Evolutionary conservation across 1,284 basidiomycete genomes (phyloP).

Genomic region (Boletus mariae): DNA sequence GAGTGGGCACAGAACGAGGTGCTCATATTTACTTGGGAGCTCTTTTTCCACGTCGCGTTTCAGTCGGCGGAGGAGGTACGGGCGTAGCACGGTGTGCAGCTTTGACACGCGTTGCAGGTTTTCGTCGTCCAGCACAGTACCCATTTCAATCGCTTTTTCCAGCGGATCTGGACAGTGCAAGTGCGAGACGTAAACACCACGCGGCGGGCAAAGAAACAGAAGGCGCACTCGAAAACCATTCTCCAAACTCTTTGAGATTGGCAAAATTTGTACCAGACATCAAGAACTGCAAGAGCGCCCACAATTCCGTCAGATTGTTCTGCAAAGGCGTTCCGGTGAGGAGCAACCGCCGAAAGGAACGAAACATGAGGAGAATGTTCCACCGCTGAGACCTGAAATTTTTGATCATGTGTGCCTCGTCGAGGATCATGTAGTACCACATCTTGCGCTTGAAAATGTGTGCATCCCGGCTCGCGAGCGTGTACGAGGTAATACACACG

Average conservation of each 20-base stretch:
- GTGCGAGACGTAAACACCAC: neutral
- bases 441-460: conserved; percentile 93
- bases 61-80: conserved; percentile 90
- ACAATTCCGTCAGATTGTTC: conserved; percentile 94
- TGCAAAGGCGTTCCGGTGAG: conserved; percentile 94
- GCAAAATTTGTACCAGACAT: conserved; percentile 95
- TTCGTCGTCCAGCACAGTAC: conserved; percentile 77
- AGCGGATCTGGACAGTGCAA: conserved; percentile 63
- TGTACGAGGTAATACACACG: conserved; percentile 95
- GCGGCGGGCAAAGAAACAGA: neutral
- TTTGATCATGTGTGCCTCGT: conserved; percentile 99
- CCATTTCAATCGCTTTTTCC: conserved; percentile 92
- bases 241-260: conserved; percentile 90
- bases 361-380: conserved; percentile 94
- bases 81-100: conserved; percentile 89
- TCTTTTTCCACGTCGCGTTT: conserved; percentile 97
- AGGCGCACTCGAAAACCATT: conserved; percentile 91
- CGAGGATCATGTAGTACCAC: conserved; percentile 96
- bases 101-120: conserved; percentile 85
- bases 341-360: conserved; percentile 82
- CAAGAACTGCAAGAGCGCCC: conserved; percentile 92
- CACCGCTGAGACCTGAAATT: conserved; percentile 96
- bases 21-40: conserved; percentile 92
- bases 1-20: conserved; percentile 86
- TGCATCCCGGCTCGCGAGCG: conserved; percentile 88